Evolutionary conservation across 768 basidiomycete genomes (phyloP).

Genomic region (Podaxis sp.): DNA sequence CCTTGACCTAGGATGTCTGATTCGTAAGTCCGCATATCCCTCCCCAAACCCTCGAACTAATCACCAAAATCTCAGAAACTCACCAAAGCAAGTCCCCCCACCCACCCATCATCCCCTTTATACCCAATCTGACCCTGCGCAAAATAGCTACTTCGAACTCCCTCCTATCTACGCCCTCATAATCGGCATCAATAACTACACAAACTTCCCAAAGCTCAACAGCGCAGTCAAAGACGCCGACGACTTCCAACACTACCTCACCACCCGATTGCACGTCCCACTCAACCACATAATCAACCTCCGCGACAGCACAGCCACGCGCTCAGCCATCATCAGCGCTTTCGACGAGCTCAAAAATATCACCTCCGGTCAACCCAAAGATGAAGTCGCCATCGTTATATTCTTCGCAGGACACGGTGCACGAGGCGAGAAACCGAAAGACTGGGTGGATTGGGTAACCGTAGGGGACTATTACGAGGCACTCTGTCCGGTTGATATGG

Average conservation of each 20-base stretch:
- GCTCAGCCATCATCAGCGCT: slow-evolving; percentile 27
- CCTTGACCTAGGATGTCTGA: background rate
- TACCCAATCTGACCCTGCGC: too few relatives aligned
- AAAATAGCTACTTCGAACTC: too few relatives aligned
- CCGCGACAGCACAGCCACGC: slow-evolving; percentile 32
- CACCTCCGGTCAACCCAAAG: background rate
- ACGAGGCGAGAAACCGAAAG: slow-evolving; percentile 23
- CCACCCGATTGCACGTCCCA: slow-evolving; percentile 24
- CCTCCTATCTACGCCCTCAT: slow-evolving; percentile 31
- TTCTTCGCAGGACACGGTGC: slow-evolving; percentile 45
- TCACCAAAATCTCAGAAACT: background rate
- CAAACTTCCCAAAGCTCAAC: slow-evolving; percentile 21
- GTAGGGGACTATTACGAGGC: slow-evolving; percentile 27
- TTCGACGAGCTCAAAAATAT: slow-evolving; percentile 24
- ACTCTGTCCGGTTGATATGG: slow-evolving; percentile 31
- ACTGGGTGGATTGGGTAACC: slow-evolving; percentile 24
- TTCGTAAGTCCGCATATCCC: background rate
- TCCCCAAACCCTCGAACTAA: background rate
- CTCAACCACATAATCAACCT: slow-evolving; percentile 30
- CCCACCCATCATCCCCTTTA: slow-evolving; percentile 11
- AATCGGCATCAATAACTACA: slow-evolving; percentile 40
- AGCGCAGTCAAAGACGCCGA: slow-evolving; percentile 38
- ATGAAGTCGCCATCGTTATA: slow-evolving; percentile 33
- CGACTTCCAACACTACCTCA: slow-evolving; percentile 30
- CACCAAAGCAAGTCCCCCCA: background rate